A percentile compares a stretch with the other conserved stretches of the same genome.
These are phyloP conservation scores for Russula sp. DNA, from an alignment of 768 basidiomycete species.

Conservation along the genomic window DNA sequence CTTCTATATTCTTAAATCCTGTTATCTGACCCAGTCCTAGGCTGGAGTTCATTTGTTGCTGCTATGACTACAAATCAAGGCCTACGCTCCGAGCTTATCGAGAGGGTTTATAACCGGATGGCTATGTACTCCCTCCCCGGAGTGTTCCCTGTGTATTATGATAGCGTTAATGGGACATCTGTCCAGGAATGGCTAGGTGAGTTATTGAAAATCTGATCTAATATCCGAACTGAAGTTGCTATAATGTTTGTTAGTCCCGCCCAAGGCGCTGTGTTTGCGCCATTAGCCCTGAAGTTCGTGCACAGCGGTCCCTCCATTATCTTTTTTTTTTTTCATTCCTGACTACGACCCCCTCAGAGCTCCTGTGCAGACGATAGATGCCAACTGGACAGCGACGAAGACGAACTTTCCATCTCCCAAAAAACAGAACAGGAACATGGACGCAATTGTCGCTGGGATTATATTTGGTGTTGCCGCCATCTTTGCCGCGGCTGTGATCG, in stretches of 20 bases:
- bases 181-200: constrained; percentile 21
- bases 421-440: too few species aligned
- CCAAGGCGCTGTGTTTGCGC: constrained; percentile 26
- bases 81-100: constrained; percentile 13
- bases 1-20: not conserved
- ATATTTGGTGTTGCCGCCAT: too few species aligned
- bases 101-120: constrained; percentile 8
- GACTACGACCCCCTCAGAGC: too few species aligned
- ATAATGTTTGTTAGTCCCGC: constrained; percentile 24
- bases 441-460: too few species aligned
- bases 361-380: too few species aligned
- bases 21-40: constrained; percentile 5
- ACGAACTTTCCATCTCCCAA: too few species aligned
- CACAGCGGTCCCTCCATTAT: not conserved
- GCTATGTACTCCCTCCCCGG: not conserved
- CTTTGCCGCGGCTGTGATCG: too few species aligned
- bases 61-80: constrained; percentile 14
- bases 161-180: not conserved
- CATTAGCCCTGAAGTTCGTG: constrained; percentile 30
- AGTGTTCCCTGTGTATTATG: constrained; percentile 14
- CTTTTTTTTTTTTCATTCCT: too few species aligned
- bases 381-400: too few species aligned
- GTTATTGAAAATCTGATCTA: not conserved
- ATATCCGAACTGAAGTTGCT: not conserved
- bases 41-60: not conserved